These are phyloP conservation scores for Yamadazyma phyllophila DNA, from an alignment of 805 yeast genomes.

Conservation along the genomic window DNA sequence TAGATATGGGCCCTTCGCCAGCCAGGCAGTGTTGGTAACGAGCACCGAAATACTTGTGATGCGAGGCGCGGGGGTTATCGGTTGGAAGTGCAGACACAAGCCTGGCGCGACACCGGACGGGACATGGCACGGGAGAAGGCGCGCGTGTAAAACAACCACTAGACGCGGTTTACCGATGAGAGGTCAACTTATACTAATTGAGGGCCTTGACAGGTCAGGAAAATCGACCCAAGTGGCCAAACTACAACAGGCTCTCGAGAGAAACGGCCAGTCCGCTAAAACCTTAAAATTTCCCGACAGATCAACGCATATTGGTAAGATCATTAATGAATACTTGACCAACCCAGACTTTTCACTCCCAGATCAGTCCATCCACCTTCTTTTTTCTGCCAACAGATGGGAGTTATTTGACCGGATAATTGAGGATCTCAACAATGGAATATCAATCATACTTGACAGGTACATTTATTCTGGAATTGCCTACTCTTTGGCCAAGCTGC, in stretches of 20 bases:
- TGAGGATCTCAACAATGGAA: constrained; percentile 48
- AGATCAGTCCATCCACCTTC: constrained; percentile 80
- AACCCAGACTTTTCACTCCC: constrained; percentile 49
- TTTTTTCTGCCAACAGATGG: constrained; percentile 96
- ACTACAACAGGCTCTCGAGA: constrained; percentile 18
- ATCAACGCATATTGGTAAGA: constrained; percentile 72
- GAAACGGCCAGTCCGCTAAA: constrained; percentile 16
- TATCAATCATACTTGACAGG: constrained; percentile 71
- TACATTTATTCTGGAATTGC: constrained; percentile 93
- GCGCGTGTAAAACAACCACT: too few relatives aligned
- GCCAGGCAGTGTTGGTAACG: too few relatives aligned
- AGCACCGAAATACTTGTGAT: too few relatives aligned
- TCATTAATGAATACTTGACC: constrained; percentile 72
- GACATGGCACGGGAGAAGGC: too few relatives aligned
- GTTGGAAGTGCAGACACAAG: too few relatives aligned
- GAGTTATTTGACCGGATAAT: constrained; percentile 58
- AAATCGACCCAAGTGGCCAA: constrained; percentile 76
- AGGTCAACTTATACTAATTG: constrained; percentile 78
- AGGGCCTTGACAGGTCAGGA: constrained; percentile 94
- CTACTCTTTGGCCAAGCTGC: constrained; percentile 79
- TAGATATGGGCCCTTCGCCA: too few relatives aligned
- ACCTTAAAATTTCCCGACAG: constrained; percentile 86
- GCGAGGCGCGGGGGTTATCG: too few relatives aligned
- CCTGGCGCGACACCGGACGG: too few relatives aligned
- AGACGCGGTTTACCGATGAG: constrained; percentile 27